phyloP scores from a whole-genome alignment of 2,329 filamentous ascomycete genomes.

The Stachybotrys chlorohalonatus region DNA sequence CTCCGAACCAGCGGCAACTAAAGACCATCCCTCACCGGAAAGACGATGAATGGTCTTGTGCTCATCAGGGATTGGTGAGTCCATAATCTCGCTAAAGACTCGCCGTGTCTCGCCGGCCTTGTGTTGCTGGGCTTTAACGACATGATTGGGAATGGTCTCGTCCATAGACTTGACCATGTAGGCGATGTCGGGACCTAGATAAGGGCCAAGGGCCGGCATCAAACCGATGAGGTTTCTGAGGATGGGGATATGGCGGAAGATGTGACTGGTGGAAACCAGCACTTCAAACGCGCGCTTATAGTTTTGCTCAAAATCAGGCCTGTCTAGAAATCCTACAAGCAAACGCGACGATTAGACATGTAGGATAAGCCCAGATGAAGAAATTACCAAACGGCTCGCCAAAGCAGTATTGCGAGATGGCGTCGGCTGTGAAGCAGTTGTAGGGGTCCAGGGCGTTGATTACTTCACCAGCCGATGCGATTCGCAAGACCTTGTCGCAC shows the following conservation, averaged over 20 bases:
- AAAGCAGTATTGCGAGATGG: conserved; percentile 27
- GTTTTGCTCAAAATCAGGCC: not conserved
- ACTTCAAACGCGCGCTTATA: conserved; percentile 1
- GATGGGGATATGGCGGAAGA: conserved; percentile 1
- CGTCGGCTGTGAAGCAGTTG: conserved; percentile 29
- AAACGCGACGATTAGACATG: not conserved
- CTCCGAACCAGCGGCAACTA: conserved; percentile 29
- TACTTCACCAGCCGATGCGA: conserved; percentile 8
- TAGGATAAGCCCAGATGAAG: not conserved
- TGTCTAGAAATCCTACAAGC: not conserved
- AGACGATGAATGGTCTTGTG: conserved; percentile 26
- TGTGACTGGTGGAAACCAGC: not conserved
- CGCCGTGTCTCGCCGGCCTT: not conserved
- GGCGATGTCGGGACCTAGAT: conserved; percentile 5
- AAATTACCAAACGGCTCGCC: conserved; percentile 22
- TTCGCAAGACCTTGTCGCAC: conserved; percentile 19
- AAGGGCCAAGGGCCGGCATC: conserved; percentile 1
- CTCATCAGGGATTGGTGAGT: conserved; percentile 20
- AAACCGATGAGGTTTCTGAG: not conserved
- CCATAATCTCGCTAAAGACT: conserved; percentile 7
- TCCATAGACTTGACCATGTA: conserved; percentile 9
- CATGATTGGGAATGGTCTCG: conserved; percentile 1
- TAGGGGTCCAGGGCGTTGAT: conserved; percentile 26
- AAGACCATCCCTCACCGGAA: conserved; percentile 24
- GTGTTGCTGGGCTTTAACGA: not conserved